These are phyloP conservation scores for Dioscorea alata DNA, from an alignment of 106 monocot genomes.

Conservation along the genomic window DNA sequence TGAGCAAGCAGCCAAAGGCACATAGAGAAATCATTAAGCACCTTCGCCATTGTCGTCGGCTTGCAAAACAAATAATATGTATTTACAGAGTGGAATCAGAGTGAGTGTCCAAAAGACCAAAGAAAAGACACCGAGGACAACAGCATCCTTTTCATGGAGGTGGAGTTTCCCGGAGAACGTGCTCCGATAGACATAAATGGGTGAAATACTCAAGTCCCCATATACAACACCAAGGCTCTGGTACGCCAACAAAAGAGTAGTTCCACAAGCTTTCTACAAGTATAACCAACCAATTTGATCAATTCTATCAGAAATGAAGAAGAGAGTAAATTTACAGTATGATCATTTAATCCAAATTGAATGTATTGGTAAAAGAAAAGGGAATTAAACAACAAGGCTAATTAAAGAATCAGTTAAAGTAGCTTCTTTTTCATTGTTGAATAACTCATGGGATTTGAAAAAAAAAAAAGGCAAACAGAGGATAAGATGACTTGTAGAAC, in stretches of 20 bases:
- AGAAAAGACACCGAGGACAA: constrained; percentile 40
- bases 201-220: constrained; percentile 53
- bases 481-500: too few relatives aligned
- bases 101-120: constrained; percentile 61
- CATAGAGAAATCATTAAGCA: neutral
- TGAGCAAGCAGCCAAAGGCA: neutral
- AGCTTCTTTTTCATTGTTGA: too few relatives aligned
- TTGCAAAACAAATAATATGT: constrained; percentile 40
- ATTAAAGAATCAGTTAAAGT: too few relatives aligned
- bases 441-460: too few relatives aligned
- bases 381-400: too few relatives aligned
- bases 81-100: constrained; percentile 41
- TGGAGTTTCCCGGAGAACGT: constrained; percentile 36
- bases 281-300: too few relatives aligned
- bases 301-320: too few relatives aligned
- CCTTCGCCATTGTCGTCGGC: constrained; percentile 75
- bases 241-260: constrained; percentile 36
- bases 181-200: constrained; percentile 53
- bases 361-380: too few relatives aligned
- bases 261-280: too few relatives aligned
- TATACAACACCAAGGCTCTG: constrained; percentile 64
- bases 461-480: too few relatives aligned
- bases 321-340: too few relatives aligned
- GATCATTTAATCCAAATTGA: too few relatives aligned
- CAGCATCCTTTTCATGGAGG: constrained; percentile 31